phyloP scores from a whole-genome alignment of 139 green algal genomes.

The Chlorella ohadii region DNA sequence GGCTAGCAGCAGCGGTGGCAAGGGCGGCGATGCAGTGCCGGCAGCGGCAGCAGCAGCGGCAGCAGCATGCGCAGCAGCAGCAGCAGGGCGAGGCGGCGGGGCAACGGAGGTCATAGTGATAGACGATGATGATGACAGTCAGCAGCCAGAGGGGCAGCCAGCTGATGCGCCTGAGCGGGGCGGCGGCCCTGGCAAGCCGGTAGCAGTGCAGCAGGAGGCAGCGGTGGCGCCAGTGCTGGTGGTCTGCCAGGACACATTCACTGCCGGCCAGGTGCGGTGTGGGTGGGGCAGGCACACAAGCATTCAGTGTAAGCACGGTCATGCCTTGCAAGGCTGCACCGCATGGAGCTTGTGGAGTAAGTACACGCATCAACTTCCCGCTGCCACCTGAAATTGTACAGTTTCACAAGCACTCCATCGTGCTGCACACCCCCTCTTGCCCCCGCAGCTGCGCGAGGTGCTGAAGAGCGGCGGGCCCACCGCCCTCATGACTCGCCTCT shows the following conservation, averaged over 20 bases:
- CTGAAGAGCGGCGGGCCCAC: constrained; percentile 37
- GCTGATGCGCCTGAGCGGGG: background rate
- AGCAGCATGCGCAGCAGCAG: background rate
- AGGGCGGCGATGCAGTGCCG: background rate
- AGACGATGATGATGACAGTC: background rate
- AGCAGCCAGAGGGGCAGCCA: background rate
- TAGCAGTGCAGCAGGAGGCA: background rate
- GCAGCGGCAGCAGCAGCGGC: background rate
- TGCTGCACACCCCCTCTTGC: too few species aligned
- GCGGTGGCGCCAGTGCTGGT: constrained; percentile 34
- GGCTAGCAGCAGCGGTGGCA: background rate
- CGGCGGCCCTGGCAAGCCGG: background rate
- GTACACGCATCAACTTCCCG: too few species aligned
- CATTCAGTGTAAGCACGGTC: too few species aligned
- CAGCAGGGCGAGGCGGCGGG: background rate
- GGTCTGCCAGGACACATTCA: constrained; percentile 51
- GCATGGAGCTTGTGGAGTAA: too few species aligned
- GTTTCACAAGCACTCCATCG: too few species aligned
- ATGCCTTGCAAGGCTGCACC: too few species aligned
- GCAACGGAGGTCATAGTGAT: too few species aligned
- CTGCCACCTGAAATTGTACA: too few species aligned
- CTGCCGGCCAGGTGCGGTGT: background rate
- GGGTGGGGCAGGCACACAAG: too few species aligned
- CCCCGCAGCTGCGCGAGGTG: constrained; percentile 38
- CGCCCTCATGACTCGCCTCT: constrained; percentile 61